A percentile compares a stretch with the other conserved stretches of the same genome.
phyloP scores from a whole-genome alignment of 1,284 basidiomycete species.

The Moesziomyces sp. region DNA sequence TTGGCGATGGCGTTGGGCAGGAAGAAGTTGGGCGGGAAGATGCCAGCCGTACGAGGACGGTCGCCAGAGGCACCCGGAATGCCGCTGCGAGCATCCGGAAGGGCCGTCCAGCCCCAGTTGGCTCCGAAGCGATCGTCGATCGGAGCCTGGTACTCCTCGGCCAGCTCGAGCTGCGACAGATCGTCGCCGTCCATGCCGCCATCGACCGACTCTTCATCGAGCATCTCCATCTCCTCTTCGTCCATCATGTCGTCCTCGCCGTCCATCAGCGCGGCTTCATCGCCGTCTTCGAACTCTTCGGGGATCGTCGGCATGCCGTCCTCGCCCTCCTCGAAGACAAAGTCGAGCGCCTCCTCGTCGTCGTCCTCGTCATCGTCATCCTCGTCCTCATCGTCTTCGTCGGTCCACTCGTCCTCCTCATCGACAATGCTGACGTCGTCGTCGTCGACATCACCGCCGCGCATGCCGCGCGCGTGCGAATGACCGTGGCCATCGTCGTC shows the following conservation, averaged over 20 bases:
- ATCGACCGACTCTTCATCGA: slow-evolving; percentile 53
- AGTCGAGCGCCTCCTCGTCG: slow-evolving; percentile 71
- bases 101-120: slow-evolving; percentile 63
- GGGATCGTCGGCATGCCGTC: slow-evolving; percentile 31
- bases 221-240: slow-evolving; percentile 51
- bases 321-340: slow-evolving; percentile 47
- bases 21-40: slow-evolving; percentile 56
- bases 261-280: slow-evolving; percentile 28
- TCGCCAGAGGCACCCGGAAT: slow-evolving; percentile 19
- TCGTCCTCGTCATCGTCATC: slow-evolving; percentile 61
- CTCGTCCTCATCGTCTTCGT: slow-evolving; percentile 51
- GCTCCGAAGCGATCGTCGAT: slow-evolving; percentile 65
- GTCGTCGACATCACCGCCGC: slow-evolving; percentile 62
- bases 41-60: slow-evolving; percentile 21
- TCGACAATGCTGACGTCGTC: slow-evolving; percentile 68
- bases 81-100: slow-evolving; percentile 19
- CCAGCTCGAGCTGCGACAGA: slow-evolving; percentile 58
- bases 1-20: slow-evolving; percentile 36
- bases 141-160: slow-evolving; percentile 47
- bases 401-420: slow-evolving; percentile 66
- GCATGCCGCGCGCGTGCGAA: slow-evolving; percentile 38
- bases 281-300: slow-evolving; percentile 42
- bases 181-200: slow-evolving; percentile 55
- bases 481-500: slow-evolving; percentile 50
- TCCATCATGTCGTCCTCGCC: slow-evolving; percentile 40